Base-by-base conservation (phyloP, 345 rosid species). In the Passiflora organensis region DNA sequence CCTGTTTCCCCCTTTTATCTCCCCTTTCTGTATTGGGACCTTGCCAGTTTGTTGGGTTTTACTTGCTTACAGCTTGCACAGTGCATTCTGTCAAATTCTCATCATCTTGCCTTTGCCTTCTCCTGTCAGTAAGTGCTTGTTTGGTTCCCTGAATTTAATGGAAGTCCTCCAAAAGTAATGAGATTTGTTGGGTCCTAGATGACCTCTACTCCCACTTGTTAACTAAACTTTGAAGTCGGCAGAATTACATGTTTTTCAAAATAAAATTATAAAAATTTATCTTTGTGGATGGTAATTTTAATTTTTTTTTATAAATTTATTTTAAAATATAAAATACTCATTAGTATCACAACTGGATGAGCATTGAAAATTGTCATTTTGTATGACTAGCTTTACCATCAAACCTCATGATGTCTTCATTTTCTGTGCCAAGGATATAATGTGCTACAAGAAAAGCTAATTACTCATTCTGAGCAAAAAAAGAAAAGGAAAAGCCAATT, bases 391-490 rank as follows among this genome's bases (percentile, higher is more conserved):
- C 24, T 13, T 36, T 53, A 53, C 14, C 16, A 22, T 43, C 21
- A 14, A 16, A 42, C 17, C 43, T 53, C 34, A 53, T 45, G 22
- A 2, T 44, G 59, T 53, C 58, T 62, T 45, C 52, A 44, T 13
- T 32, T n/a, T 62, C 12, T 20, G 58, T 44, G 58, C 36, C 51
- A 10, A 0, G 16, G 13, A 36, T 14, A 15, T 5, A 5, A 24
- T 42, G 18, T 15, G 2, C 9, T 10, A 43, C 47, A 12, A 5
- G 15, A 48, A 23, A 23, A 13, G 20, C 22, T 28, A 28, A 8
- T 28, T 2, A 28, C 8, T 28, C n/a, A 32, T 13, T 38, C 22
- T 18, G 37, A 53, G 38, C 13, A 37, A 21, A 20, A 55, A 15
- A n/a, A 15, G n/a, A 37, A n/a, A 37, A 37, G 14, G 15, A 15